phyloP scores from a whole-genome alignment of 1,284 basidiomycete species.

The Fistulinella cinereoalba region DNA sequence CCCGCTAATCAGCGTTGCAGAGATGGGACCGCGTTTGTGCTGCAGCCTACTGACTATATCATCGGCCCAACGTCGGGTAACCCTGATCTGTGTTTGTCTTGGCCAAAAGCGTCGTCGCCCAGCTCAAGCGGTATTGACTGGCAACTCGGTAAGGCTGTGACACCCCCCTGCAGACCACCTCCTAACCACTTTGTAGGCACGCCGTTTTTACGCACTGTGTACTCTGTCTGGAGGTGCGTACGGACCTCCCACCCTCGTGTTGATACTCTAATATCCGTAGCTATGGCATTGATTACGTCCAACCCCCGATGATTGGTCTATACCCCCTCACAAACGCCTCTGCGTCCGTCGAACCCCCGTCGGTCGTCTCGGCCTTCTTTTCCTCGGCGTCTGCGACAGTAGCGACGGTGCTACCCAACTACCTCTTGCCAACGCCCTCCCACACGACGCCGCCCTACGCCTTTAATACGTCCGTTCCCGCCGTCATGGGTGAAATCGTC shows the following conservation, averaged over 20 bases:
- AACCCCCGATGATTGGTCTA: conserved; percentile 71
- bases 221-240: conserved; percentile 74
- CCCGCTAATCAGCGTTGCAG: conserved; percentile 12
- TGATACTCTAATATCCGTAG: conserved; percentile 36
- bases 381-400: conserved; percentile 64
- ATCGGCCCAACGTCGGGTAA: conserved; percentile 69
- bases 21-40: conserved; percentile 25
- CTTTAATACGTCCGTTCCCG: conserved; percentile 67
- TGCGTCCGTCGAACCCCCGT: conserved; percentile 38
- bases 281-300: conserved; percentile 68
- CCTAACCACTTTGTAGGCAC: conserved; percentile 43
- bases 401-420: conserved; percentile 74
- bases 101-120: conserved; percentile 71
- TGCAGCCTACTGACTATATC: conserved; percentile 82
- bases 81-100: conserved; percentile 73
- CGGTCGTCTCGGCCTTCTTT: conserved; percentile 51
- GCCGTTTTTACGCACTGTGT: conserved; percentile 78
- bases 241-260: conserved; percentile 1
- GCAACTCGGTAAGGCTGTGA: conserved; percentile 59
- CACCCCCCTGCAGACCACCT: background rate
- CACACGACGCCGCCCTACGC: conserved; percentile 64
- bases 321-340: conserved; percentile 56
- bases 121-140: conserved; percentile 81
- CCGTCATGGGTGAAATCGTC: conserved; percentile 51
- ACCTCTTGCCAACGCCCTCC: conserved; percentile 63